phyloP scores from a whole-genome alignment of 1,284 basidiomycete genomes.

The Coniophora puteana region DNA sequence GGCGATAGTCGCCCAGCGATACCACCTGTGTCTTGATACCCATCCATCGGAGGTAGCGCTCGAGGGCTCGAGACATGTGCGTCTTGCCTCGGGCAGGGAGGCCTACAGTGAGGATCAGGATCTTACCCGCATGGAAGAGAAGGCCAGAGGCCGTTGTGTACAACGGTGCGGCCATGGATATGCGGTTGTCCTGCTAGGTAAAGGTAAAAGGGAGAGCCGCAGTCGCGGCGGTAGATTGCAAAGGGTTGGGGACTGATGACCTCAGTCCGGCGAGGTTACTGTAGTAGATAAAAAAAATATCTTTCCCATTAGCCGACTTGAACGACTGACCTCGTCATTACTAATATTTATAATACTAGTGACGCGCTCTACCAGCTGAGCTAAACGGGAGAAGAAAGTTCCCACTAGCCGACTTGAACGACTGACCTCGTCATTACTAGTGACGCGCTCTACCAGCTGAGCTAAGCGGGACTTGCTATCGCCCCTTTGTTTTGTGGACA shows the following conservation, averaged over 20 bases:
- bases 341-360: slow-evolving; percentile 62
- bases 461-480: slow-evolving; percentile 51
- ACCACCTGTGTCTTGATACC: slow-evolving; percentile 95
- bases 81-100: slow-evolving; percentile 95
- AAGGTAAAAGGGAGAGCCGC: no score
- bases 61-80: slow-evolving; percentile 92
- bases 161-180: slow-evolving; percentile 86
- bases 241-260: no score
- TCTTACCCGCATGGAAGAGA: slow-evolving; percentile 93
- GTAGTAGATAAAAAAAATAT: no score
- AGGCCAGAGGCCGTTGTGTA: slow-evolving; percentile 83
- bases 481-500: no score
- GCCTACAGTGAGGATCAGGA: slow-evolving; percentile 89
- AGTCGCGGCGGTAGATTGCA: no score
- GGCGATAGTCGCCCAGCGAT: slow-evolving; percentile 91
- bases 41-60: slow-evolving; percentile 96
- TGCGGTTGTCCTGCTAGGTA: no score
- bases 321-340: slow-evolving; percentile 54
- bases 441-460: slow-evolving; percentile 61
- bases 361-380: slow-evolving; percentile 61
- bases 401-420: slow-evolving; percentile 50
- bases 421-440: slow-evolving; percentile 55
- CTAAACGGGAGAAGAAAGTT: slow-evolving; percentile 52
- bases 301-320: slow-evolving; percentile 50
- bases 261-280: no score